phyloP scores from a whole-genome alignment of 116 monocot species.

The Dioscorea cayenensis region DNA sequence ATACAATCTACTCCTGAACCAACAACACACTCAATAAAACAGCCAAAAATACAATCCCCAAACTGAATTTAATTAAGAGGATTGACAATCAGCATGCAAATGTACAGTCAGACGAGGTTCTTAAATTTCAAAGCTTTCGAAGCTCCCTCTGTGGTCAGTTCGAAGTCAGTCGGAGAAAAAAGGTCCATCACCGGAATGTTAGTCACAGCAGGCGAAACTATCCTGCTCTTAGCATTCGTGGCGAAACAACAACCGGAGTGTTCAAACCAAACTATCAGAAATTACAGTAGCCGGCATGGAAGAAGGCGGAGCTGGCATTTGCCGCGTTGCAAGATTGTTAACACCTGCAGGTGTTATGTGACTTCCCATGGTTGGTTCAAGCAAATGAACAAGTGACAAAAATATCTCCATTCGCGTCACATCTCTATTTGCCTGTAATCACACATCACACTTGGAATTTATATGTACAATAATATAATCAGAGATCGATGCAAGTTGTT shows the following conservation, averaged over 20 bases:
- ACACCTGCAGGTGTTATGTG: conserved; percentile 9
- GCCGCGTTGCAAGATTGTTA: conserved; percentile 15
- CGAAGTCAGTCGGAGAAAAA: conserved; percentile 3
- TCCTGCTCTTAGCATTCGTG: conserved; percentile 40
- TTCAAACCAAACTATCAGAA: conserved; percentile 20
- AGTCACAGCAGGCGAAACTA: conserved; percentile 28
- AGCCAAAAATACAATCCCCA: background rate
- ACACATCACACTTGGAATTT: background rate
- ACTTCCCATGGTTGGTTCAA: conserved; percentile 33
- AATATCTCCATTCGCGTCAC: conserved; percentile 96
- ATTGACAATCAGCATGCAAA: background rate
- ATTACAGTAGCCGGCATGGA: conserved; percentile 41
- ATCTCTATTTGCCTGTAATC: conserved; percentile 78
- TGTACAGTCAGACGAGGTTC: background rate
- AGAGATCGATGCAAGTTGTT: background rate
- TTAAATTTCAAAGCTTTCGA: background rate
- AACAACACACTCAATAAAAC: background rate
- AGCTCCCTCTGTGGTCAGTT: background rate
- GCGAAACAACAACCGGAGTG: background rate
- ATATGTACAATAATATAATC: background rate
- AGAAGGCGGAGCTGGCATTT: conserved; percentile 14
- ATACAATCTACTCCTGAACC: background rate
- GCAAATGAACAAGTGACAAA: conserved; percentile 51
- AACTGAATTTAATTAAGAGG: background rate
- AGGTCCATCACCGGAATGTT: conserved; percentile 17